Percentiles rank a stretch among this genome's conserved stretches.
phyloP scores from a whole-genome alignment of 805 yeast genomes.

The Vanderwaltozyma verrucispora region DNA sequence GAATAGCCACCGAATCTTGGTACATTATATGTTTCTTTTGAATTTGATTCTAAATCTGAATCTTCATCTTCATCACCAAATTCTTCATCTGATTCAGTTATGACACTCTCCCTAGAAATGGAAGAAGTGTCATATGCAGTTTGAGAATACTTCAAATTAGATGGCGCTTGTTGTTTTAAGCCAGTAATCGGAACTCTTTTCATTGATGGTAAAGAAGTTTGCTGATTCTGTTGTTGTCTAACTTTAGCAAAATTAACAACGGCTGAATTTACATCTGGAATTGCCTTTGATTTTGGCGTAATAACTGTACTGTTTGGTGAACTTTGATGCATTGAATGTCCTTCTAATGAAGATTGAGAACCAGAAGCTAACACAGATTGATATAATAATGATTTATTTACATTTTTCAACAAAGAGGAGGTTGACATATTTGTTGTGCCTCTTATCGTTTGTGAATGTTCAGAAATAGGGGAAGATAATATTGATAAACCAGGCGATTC shows the following conservation, averaged over 20 bases:
- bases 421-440: slow-evolving; percentile 11
- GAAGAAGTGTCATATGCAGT: not conserved
- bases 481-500: slow-evolving; percentile 7
- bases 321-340: slow-evolving; percentile 6
- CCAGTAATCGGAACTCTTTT: slow-evolving; percentile 19
- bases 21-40: slow-evolving; percentile 18
- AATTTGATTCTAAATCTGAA: slow-evolving; percentile 18
- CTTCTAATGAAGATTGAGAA: slow-evolving; percentile 16
- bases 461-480: slow-evolving; percentile 10
- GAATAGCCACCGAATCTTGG: slow-evolving; percentile 67
- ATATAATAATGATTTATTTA: slow-evolving; percentile 18
- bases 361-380: slow-evolving; percentile 15
- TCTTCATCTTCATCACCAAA: slow-evolving; percentile 9
- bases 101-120: not conserved
- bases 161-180: slow-evolving; percentile 6
- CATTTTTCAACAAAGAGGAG: slow-evolving; percentile 20
- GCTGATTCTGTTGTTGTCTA: slow-evolving; percentile 19
- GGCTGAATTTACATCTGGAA: slow-evolving; percentile 24
- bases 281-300: slow-evolving; percentile 27
- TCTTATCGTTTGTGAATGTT: slow-evolving; percentile 2
- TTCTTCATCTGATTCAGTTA: slow-evolving; percentile 2
- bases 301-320: slow-evolving; percentile 21
- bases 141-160: slow-evolving; percentile 10
- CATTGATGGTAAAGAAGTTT: slow-evolving; percentile 25
- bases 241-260: slow-evolving; percentile 24